Evolutionary conservation across 371 early-diverging fungal genomes (phyloP).

Genomic region (Mortierella sp.): DNA sequence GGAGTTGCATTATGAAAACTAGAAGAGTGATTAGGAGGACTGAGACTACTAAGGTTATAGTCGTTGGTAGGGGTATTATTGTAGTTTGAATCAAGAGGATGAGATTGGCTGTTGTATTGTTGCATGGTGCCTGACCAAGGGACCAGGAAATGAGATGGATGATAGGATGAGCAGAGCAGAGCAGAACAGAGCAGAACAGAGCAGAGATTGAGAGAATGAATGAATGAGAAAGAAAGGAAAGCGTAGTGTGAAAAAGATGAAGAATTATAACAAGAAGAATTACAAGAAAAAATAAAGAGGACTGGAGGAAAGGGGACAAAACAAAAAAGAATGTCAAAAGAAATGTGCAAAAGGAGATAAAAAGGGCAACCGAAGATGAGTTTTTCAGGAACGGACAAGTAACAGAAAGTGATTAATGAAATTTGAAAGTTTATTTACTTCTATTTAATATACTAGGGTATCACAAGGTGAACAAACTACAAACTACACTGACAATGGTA

Average conservation of each 20-base stretch:
- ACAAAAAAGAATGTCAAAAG: no score
- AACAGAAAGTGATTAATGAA: no score
- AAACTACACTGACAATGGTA: no score
- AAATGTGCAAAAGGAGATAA: no score
- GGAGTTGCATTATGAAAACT: conserved; percentile 22
- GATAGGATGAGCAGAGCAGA: neutral
- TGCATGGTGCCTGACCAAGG: neutral
- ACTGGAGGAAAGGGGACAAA: neutral
- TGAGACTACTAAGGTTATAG: conserved; percentile 8
- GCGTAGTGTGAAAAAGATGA: neutral
- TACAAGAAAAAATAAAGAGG: neutral
- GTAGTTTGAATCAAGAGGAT: conserved; percentile 8
- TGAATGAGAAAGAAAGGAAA: neutral
- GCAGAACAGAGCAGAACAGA: neutral
- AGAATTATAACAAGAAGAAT: neutral
- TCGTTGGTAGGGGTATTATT: conserved; percentile 2
- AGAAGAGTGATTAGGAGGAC: neutral
- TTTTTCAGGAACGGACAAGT: no score
- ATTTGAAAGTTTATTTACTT: no score
- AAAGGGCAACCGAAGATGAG: no score
- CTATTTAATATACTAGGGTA: no score
- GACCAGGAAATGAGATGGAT: neutral
- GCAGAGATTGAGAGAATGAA: conserved; percentile 1
- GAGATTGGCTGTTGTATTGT: neutral
- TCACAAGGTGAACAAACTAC: no score